Evolutionary conservation across 2,329 filamentous ascomycete genomes (phyloP), one percentile per base, ranked within the genome.

Genomic region (Phialocephala sp.): DNA sequence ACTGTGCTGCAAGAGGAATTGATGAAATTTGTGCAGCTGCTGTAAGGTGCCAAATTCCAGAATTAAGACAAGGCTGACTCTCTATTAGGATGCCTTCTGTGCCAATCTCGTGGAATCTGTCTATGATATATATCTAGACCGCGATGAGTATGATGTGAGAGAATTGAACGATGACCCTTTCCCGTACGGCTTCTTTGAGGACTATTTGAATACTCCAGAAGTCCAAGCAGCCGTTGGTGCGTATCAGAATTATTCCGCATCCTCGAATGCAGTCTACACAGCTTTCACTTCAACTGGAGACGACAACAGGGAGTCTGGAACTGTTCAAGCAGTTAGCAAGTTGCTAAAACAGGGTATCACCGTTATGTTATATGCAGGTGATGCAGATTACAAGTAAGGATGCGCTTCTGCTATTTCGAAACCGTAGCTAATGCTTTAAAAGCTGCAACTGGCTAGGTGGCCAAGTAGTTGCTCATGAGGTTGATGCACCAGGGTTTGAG

Each of bases 391-490:
- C 68, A 78, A 79, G 80, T 62, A 85, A 82, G 74, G 79, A 55
- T 84, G 85, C 72, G 77, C 80, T 8, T 37, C 41, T 2, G 3
- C 45, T 9, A 15, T 8, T 27, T 32, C 14, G 20, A 37, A 37
- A n/a, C 24, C 24, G 37, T 18, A 18, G 12, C 12, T 45, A 14
- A 47, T 37, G 9, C 39, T 9, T 15, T 73, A 84, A 83, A 71
- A 83, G 85, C 66, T 89, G 86, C 76, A 88, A 88, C 74, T 89
- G 89, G 86, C 80, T 89, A 68, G 91, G 92, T 14, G 91, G 90
- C 41, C 84, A 94, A 76, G 87, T 87, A 1, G 82, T 91, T 45
- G 89, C 89, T 1, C 80, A 91, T 11, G 82, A 83, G 86, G 71
- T 85, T 80, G 3, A 75, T 82, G 37, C 80, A 79, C 14, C 75